Conservation (phyloP, 1,139 yeast genomes). For the Saccharomyces hybrid region DNA sequence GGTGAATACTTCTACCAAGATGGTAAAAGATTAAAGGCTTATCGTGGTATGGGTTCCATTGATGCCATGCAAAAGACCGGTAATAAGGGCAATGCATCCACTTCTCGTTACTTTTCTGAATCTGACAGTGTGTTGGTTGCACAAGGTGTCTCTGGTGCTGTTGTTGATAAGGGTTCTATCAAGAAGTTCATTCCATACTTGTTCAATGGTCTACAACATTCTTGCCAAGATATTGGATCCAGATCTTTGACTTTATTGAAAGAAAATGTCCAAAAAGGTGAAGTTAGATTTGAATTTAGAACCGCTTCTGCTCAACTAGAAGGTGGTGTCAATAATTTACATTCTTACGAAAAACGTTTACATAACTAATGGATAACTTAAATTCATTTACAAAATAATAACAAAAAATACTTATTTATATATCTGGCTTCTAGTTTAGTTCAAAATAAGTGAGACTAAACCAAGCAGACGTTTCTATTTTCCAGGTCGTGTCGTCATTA, state of each 20-base stretch:
- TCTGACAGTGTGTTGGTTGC: constrained; percentile 93
- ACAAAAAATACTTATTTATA: not conserved
- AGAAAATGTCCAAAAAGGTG: constrained; percentile 54
- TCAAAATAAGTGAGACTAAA: not conserved
- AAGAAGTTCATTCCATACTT: constrained; percentile 90
- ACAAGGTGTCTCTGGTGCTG: constrained; percentile 98
- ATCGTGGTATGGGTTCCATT: constrained; percentile 99
- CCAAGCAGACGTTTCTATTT: not conserved
- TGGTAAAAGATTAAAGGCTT: constrained; percentile 93
- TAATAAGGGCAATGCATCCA: constrained; percentile 87
- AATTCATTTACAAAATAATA: not conserved
- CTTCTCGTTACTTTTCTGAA: constrained; percentile 96
- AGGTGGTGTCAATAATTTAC: constrained; percentile 96
- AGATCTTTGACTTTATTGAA: constrained; percentile 58
- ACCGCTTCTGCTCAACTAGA: constrained; percentile 98
- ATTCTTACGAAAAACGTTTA: constrained; percentile 94
- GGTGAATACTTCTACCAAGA: constrained; percentile 97
- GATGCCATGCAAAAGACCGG: constrained; percentile 97
- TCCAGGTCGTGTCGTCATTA: not conserved
- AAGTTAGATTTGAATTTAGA: constrained; percentile 91
- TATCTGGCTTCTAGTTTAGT: not conserved
- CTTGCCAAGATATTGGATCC: constrained; percentile 97
- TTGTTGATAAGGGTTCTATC: constrained; percentile 93
- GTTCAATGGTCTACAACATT: constrained; percentile 93
- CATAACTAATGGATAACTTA: constrained; percentile 50